Evolutionary conservation across 2,329 filamentous ascomycete species (phyloP), one percentile per base, ranked within the genome.

Genomic region (Macrophomina phaseolina): DNA sequence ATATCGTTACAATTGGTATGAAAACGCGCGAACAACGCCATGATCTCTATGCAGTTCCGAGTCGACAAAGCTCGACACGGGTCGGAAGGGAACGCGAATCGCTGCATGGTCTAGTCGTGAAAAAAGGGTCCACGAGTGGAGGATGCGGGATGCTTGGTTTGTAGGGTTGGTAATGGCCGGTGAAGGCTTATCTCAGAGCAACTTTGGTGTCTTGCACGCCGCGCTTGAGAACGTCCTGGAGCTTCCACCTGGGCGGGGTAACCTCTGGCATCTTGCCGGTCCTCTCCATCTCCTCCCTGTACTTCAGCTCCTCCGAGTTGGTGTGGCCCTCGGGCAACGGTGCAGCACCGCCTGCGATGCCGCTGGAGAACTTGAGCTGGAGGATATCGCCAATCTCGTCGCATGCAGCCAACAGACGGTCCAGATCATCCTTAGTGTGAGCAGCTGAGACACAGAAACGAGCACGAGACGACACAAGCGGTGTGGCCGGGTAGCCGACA

Each of bases 341-440:
- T 60, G 92, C 87, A 45, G 91, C 88, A 67, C 95, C 95, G 70
- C 95, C 95, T 12, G 95, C 94, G 73, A 97, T 88, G 71, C 95
- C 95, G 14, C 92, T 96, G n/a, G 93, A 97, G 81, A 97, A 97
- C 82, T 97, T 98, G 76, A 99, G 86, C 80, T 98, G 94, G 66
- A 99, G 83, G 28, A 97, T 87, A 71, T 97, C 92, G 67, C 94
- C 94, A 66, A 97, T 89, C 79, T 98, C 92, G 75, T 98, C 93
- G 74, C 94, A 98, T 16, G 95, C 95, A 4, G 88, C 85, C 61
- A 99, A 83, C 67, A 99, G 83, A 58, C 94, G 89, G 79, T 99
- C 95, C 73, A 99, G 86, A 77, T 99, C 95, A 61, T 99, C 95
- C 84, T 99, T 99, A 81, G 96, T 99, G 83, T 99, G 95, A 1